These are phyloP conservation scores for Syzygium grande DNA, from an alignment of 345 rosid species.

Conservation along the genomic window DNA sequence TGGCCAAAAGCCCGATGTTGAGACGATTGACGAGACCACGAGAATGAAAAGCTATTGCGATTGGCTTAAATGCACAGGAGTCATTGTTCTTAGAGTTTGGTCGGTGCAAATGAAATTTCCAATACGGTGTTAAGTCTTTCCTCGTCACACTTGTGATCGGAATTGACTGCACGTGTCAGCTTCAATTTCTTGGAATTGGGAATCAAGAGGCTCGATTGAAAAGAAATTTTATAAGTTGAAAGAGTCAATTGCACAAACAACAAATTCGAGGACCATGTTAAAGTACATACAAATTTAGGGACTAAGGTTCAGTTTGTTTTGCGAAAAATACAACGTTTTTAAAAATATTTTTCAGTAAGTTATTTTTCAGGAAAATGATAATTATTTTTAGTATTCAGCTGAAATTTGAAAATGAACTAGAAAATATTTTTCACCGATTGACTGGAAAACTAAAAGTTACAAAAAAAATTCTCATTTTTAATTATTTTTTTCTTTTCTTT, in stretches of 20 bases:
- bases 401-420: too few species aligned
- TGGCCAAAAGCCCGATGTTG: not conserved
- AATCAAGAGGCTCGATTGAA: not conserved
- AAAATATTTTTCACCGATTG: too few species aligned
- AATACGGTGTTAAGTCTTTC: not conserved
- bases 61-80: not conserved
- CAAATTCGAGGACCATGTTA: not conserved
- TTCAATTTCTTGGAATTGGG: not conserved
- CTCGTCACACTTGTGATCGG: not conserved
- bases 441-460: too few species aligned
- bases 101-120: not conserved
- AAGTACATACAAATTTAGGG: not conserved
- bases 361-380: too few species aligned
- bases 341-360: too few species aligned
- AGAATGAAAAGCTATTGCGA: not conserved
- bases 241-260: not conserved
- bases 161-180: rapidly evolving
- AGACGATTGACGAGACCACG: not conserved
- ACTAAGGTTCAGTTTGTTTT: not conserved
- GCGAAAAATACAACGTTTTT: too few species aligned
- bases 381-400: too few species aligned
- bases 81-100: not conserved
- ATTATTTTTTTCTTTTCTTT: too few species aligned
- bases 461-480: too few species aligned
- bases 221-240: not conserved